A percentile compares a stretch with the other conserved stretches of the same genome.
These are phyloP conservation scores for Oryza rufipogon DNA, from an alignment of 176 grass and related monocot species.

Conservation along the genomic window DNA sequence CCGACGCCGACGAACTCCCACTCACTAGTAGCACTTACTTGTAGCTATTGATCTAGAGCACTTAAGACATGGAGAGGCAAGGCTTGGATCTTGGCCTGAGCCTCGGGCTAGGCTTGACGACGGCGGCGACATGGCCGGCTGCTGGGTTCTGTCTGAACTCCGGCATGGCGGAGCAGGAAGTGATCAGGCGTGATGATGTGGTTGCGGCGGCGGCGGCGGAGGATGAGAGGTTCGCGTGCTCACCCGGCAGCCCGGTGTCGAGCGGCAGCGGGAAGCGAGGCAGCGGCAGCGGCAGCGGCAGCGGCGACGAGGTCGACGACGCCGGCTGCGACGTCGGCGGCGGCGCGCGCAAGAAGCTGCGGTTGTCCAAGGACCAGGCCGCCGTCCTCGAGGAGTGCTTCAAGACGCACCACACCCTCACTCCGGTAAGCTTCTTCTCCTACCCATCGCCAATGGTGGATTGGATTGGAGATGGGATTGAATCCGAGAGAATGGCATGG, in stretches of 20 bases:
- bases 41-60: too few species aligned
- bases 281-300: conserved; percentile 32
- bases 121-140: neutral
- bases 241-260: conserved; percentile 69
- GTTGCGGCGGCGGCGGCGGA: conserved; percentile 5
- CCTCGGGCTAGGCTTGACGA: conserved; percentile 67
- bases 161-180: conserved; percentile 36
- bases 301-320: conserved; percentile 71
- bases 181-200: neutral
- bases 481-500: neutral
- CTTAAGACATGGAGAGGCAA: neutral
- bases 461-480: too few species aligned
- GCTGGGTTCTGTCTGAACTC: conserved; percentile 36
- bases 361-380: conserved; percentile 89
- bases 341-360: conserved; percentile 78
- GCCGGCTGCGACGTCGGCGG: conserved; percentile 42
- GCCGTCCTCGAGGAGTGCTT: conserved; percentile 95
- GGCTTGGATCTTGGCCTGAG: conserved; percentile 59
- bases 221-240: conserved; percentile 50
- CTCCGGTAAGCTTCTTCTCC: conserved; percentile 51
- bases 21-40: neutral
- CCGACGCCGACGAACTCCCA: neutral
- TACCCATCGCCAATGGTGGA: too few species aligned
- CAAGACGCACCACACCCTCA: conserved; percentile 94
- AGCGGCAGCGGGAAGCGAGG: conserved; percentile 60